These are phyloP conservation scores for Rubroshorea leprosula DNA, from an alignment of 345 rosid species.

Conservation along the genomic window DNA sequence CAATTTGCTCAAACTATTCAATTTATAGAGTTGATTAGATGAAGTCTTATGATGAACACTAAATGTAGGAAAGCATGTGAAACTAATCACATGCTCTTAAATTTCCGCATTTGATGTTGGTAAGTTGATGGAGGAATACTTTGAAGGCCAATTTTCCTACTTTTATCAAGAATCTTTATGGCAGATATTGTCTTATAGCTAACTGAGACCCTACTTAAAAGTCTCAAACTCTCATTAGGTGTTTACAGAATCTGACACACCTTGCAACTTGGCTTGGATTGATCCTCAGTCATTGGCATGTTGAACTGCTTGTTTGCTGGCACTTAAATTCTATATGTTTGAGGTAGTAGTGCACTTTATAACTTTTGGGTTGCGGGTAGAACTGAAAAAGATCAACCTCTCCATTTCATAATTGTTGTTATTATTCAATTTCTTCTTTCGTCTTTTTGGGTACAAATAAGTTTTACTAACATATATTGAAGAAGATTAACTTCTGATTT, in stretches of 20 bases:
- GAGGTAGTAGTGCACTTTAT: not conserved
- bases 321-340: not conserved
- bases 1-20: too few relatives aligned
- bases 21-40: too few relatives aligned
- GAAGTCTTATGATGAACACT: too few relatives aligned
- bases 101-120: not conserved
- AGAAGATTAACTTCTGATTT: too few relatives aligned
- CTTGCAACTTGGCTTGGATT: not conserved
- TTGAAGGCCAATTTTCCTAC: not conserved
- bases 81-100: too few relatives aligned
- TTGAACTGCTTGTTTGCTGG: not conserved
- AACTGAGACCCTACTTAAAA: too few relatives aligned
- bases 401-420: not conserved
- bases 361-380: constrained; percentile 1
- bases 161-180: not conserved
- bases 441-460: not conserved
- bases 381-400: not conserved
- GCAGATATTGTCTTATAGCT: too few relatives aligned
- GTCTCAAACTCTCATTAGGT: too few relatives aligned
- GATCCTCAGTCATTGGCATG: not conserved
- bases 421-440: not conserved
- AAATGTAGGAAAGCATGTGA: too few relatives aligned
- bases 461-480: too few relatives aligned
- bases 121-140: not conserved
- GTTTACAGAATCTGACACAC: not conserved